phyloP scores from a whole-genome alignment of 768 basidiomycete genomes.

The Boletus rex-veris region DNA sequence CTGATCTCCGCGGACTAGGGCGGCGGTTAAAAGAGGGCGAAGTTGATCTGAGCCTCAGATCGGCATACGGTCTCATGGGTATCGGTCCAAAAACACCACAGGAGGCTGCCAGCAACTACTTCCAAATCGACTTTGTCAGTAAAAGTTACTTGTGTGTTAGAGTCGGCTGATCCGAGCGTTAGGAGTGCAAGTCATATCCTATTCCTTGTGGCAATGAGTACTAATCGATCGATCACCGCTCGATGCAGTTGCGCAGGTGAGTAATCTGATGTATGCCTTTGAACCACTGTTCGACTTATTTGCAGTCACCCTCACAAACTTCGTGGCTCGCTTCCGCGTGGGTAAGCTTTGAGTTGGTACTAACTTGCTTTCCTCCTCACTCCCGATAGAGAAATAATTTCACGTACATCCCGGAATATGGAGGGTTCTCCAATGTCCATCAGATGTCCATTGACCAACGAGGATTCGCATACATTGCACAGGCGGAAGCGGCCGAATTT shows the following conservation, averaged over 20 bases:
- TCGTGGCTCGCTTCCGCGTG: conserved; percentile 63
- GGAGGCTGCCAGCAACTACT: conserved; percentile 56
- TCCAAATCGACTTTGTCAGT: conserved; percentile 39
- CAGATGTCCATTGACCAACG: conserved; percentile 55
- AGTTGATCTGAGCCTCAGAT: conserved; percentile 52
- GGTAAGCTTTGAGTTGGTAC: conserved; percentile 34
- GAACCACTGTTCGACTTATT: conserved; percentile 30
- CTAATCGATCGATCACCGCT: conserved; percentile 4
- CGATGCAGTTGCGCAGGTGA: conserved; percentile 26
- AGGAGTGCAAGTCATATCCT: conserved; percentile 28
- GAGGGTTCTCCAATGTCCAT: conserved; percentile 57
- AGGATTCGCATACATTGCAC: conserved; percentile 55
- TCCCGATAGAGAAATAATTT: conserved; percentile 54
- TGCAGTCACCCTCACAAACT: conserved; percentile 56
- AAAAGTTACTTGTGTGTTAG: background rate
- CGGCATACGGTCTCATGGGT: conserved; percentile 52
- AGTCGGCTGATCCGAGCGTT: conserved; percentile 1
- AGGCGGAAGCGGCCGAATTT: conserved; percentile 55
- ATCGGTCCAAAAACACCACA: conserved; percentile 43
- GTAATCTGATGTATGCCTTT: background rate
- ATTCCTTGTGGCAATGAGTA: background rate
- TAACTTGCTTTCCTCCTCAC: background rate
- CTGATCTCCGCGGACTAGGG: conserved; percentile 2
- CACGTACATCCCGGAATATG: conserved; percentile 47
- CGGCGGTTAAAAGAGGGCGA: conserved; percentile 18